These are phyloP conservation scores for Fraxinus sp. DNA, from an alignment of 305 asterid genomes.

Conservation along the genomic window DNA sequence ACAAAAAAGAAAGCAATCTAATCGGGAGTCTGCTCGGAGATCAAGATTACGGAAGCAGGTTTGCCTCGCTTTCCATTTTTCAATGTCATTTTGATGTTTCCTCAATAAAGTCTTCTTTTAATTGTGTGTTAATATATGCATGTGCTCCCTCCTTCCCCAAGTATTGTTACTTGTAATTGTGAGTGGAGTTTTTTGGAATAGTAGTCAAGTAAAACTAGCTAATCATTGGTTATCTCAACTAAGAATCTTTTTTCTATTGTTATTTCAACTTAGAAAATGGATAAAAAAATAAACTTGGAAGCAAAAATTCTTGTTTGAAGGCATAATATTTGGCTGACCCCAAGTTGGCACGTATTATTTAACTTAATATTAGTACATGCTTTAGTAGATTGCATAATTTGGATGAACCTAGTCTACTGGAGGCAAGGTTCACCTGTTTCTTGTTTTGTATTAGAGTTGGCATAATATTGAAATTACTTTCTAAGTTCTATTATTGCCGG, in stretches of 20 bases:
- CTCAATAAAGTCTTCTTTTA: neutral
- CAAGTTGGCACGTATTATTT: neutral
- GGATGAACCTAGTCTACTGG: neutral
- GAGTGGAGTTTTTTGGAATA: neutral
- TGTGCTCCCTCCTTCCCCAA: neutral
- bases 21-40: conserved; percentile 96
- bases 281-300: neutral
- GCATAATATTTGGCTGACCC: neutral
- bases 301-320: neutral
- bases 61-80: neutral
- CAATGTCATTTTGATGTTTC: conserved; percentile 14
- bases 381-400: neutral
- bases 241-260: neutral
- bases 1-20: conserved; percentile 95
- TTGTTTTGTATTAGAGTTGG: neutral
- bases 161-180: conserved; percentile 1
- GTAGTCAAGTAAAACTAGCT: neutral
- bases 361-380: neutral
- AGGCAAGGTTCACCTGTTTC: neutral
- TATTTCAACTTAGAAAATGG: neutral
- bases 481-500: neutral
- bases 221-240: neutral
- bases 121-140: neutral
- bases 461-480: neutral
- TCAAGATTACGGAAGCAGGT: conserved; percentile 98